Evolutionary conservation across 495 filamentous ascomycete genomes (phyloP).

Genomic region (Penicillium paradoxum): DNA sequence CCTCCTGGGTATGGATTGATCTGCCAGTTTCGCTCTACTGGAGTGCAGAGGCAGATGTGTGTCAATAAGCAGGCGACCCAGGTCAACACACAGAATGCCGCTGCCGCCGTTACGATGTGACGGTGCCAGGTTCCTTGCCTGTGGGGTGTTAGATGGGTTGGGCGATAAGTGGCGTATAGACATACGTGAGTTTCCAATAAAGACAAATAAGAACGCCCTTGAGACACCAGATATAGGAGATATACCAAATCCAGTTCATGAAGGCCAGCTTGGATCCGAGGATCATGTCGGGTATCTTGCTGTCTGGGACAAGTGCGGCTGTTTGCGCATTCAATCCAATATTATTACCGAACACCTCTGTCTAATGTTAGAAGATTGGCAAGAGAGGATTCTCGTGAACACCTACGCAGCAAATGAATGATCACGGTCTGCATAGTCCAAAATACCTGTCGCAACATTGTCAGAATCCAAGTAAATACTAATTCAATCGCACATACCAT

Average conservation of each 20-base stretch:
- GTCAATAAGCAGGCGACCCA: conserved; percentile 44
- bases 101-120: no score
- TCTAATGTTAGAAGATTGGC: no score
- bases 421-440: no score
- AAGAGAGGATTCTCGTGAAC: no score
- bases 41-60: conserved; percentile 42
- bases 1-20: conserved; percentile 46
- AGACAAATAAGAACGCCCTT: conserved; percentile 49
- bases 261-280: conserved; percentile 23
- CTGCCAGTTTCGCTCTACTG: conserved; percentile 46
- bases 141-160: no score
- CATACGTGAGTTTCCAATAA: conserved; percentile 49
- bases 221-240: conserved; percentile 47
- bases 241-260: conserved; percentile 48
- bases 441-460: no score
- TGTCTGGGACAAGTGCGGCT: conserved; percentile 16
- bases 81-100: conserved; percentile 33
- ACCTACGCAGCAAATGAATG: no score
- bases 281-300: conserved; percentile 8
- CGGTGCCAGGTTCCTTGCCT: no score
- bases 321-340: conserved; percentile 12
- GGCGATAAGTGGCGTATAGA: not conserved
- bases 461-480: no score
- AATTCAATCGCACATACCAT: conserved; percentile 14
- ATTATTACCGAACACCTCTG: no score